Conservation (phyloP, 495 filamentous ascomycete genomes). For the Letharia lupina region DNA sequence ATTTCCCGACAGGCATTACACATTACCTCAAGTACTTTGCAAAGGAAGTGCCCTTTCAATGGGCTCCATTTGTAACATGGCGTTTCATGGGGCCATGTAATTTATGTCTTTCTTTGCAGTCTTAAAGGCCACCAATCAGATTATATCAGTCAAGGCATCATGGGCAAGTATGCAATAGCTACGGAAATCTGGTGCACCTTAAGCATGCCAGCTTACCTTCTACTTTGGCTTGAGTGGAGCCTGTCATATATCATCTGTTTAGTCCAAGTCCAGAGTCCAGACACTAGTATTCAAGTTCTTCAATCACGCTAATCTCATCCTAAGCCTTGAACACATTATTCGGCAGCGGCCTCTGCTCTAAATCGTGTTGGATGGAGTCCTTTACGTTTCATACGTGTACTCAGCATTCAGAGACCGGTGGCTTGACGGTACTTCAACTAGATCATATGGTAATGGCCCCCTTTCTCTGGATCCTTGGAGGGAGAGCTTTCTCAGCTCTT, state of each 20-base stretch:
- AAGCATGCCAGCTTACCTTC: conserved; percentile 7
- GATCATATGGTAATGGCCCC: background rate
- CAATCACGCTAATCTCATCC: background rate
- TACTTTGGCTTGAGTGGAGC: background rate
- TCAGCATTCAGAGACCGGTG: background rate
- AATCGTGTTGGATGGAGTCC: background rate
- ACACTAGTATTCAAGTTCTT: background rate
- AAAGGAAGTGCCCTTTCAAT: background rate
- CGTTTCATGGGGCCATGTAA: background rate
- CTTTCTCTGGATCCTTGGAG: background rate
- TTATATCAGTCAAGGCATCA: background rate
- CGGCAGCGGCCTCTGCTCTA: background rate
- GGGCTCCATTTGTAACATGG: background rate
- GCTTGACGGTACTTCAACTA: too few relatives aligned
- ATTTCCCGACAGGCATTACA: background rate
- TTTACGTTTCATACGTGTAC: background rate
- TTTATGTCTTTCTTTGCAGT: background rate
- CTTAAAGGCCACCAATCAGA: background rate
- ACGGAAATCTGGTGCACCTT: background rate
- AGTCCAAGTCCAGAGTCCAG: background rate
- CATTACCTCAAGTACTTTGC: background rate
- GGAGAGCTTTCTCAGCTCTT: background rate
- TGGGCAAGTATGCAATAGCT: background rate
- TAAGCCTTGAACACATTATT: background rate
- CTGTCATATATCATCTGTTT: background rate